Percentiles rank a stretch among this genome's conserved stretches.
phyloP scores from a whole-genome alignment of 2,329 filamentous ascomycete species.

The Cytospora paraplurivora region DNA sequence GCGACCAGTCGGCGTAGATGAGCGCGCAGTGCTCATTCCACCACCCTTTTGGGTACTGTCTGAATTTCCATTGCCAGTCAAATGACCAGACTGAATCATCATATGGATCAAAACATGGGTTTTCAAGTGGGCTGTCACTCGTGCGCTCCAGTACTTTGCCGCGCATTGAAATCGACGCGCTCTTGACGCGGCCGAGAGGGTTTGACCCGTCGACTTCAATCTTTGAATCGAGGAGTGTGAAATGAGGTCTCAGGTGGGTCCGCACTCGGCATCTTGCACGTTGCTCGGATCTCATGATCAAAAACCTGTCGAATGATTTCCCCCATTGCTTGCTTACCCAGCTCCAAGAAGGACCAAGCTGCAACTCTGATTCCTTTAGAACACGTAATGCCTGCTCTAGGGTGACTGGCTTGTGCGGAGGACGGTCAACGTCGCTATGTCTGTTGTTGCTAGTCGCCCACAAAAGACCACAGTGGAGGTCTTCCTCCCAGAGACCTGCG shows the following conservation, averaged over 20 bases:
- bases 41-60: too few relatives aligned
- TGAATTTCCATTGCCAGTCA: too few relatives aligned
- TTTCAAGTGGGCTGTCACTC: too few relatives aligned
- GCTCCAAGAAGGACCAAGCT: conserved; percentile 2
- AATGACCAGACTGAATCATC: too few relatives aligned
- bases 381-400: not conserved
- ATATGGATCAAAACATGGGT: too few relatives aligned
- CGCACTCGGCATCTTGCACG: not conserved
- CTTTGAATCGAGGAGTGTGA: not conserved
- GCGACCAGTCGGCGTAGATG: too few relatives aligned
- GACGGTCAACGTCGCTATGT: too few relatives aligned
- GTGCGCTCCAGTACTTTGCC: not conserved
- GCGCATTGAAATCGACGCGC: not conserved
- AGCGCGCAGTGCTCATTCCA: too few relatives aligned
- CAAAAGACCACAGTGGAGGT: not conserved
- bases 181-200: not conserved
- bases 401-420: not conserved
- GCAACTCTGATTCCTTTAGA: not conserved
- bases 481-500: conserved; percentile 5
- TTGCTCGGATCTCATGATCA: not conserved
- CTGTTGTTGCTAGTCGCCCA: too few relatives aligned
- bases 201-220: not conserved
- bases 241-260: not conserved
- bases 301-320: rapidly evolving
- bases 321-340: not conserved